Evolutionary conservation across 2,329 filamentous ascomycete species (phyloP), one percentile per base, ranked within the genome.

Genomic region (Alternaria angustiovoidea): DNA sequence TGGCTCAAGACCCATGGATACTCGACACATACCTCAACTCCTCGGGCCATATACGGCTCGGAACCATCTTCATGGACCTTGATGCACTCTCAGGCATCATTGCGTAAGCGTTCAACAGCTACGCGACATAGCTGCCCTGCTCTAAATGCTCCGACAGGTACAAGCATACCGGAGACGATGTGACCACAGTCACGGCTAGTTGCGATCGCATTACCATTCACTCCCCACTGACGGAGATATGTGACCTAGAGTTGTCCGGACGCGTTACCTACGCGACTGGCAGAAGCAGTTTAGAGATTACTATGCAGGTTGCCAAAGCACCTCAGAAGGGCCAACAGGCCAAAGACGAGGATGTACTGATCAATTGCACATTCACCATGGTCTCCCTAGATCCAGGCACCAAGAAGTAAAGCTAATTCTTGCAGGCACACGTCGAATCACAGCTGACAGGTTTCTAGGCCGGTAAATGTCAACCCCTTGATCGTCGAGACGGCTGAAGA

Each of bases 301-400:
- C 89, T 0, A 85, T 91, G 66, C 88, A 91, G 73, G 89, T 93
- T 18, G 88, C 89, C 7, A 90, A 89, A 71, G 89, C 87, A 0
- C 85, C 88, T 0, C 80, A 83, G 32, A 80, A 86, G 54, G 89
- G 88, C 24, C 82, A 90, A 68, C 71, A 78, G 36, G 78, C 80
- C 14, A 83, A 83, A 63, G 81, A 86, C 2, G 85, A 89, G 43
- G 89, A 91, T 73, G 80, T 91, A 1, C 76, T 91, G 56, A 85
- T 91, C 76, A 89, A 87, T n/a, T 91, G 89, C 76, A 86, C 88
- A 7, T 92, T 92, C 71, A 92, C 90, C 0, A 92, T 93, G 90
- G 90, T 92, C 0, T 91, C 89, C 2, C 80, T 92, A 11, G 87
- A 92, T 67, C 89, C 89, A 2, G 79, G 71, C 4, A 92, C 89